Evolutionary conservation across 306 rosid genomes (phyloP), one percentile per base, ranked within the genome.

Genomic region (Ormosia emarginata): DNA sequence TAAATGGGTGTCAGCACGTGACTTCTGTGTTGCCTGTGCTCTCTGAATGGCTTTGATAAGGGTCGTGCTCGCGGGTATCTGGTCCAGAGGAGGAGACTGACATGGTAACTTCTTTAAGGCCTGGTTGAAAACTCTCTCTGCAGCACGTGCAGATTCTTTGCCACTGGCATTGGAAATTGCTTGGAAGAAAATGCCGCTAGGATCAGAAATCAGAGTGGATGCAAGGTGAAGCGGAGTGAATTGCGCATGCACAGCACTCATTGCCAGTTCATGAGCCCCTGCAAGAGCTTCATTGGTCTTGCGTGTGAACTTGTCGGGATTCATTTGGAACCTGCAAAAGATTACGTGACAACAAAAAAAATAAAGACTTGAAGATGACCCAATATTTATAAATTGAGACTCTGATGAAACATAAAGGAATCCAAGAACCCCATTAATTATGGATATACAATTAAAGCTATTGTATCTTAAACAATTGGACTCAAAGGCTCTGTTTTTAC

Each of bases 281-380:
- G 90, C 90, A 3, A 95, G 52, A 11, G 90, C 64, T 88, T 90
- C 99, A 56, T 90, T 95, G 2, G 99, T 91, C 90, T 95, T 95
- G 95, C 92, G 93, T 2, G 99, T 95, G 65, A 91, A 90, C 62
- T 90, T 95, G 2, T 93, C 98, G 7, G 98, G 97, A 86, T 95
- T 93, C 99, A 95, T 95, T 58, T 79, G 11, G 30, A 49, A 59
- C 85, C 94, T 84, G 74, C 77, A 10, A 3, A 36, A 46, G 13
- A 62, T 13, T 0, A n/a, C 7, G 1, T n/a, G 4, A 44, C 63
- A 53, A 24, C 24, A 24, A 24, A 5, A 52, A 24, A 4, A 15
- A 29, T 0, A 13, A 14, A n/a, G 40, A 79, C 70, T 44, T 78
- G 7, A 55, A 10, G 50, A 6, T 5, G 4, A 56, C 37, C 46